phyloP scores from a whole-genome alignment of 257 asterid species.

The Solanum neorickii region DNA sequence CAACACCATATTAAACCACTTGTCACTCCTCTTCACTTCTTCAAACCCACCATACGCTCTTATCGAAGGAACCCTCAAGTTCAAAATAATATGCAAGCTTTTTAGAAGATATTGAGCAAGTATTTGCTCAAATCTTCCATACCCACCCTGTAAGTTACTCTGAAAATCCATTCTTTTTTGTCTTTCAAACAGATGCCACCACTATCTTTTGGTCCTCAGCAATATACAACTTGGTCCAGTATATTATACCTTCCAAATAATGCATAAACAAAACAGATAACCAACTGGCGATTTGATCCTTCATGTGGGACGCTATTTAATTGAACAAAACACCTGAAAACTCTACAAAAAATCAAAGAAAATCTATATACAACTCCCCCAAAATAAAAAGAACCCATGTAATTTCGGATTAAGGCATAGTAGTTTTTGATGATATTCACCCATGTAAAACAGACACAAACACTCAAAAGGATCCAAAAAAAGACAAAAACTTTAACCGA shows the following conservation, averaged over 20 bases:
- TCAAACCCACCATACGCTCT: conserved; percentile 40
- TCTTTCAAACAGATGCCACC: conserved; percentile 10
- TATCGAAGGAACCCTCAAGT: conserved; percentile 75
- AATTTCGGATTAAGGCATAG: not conserved
- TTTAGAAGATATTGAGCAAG: conserved; percentile 73
- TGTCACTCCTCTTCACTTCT: conserved; percentile 69
- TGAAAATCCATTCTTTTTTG: conserved; percentile 69
- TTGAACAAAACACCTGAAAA: not conserved
- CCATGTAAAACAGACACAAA: not conserved
- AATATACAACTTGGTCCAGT: not conserved
- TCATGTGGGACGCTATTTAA: not conserved
- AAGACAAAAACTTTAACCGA: not conserved
- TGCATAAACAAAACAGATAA: not conserved
- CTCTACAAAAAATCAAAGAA: not conserved
- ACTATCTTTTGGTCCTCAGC: conserved; percentile 4
- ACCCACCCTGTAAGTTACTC: conserved; percentile 44
- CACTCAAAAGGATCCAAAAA: not conserved
- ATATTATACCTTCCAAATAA: not conserved
- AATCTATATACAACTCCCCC: not conserved
- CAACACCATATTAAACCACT: conserved; percentile 75
- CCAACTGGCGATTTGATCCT: not conserved
- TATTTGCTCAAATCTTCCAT: conserved; percentile 86
- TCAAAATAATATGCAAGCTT: conserved; percentile 73
- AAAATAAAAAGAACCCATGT: not conserved
- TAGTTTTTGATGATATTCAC: not conserved